Evolutionary conservation across 139 green algal genomes (phyloP), one percentile per base, ranked within the genome.

Genomic region (Chlamydomonas asymmetrica): DNA sequence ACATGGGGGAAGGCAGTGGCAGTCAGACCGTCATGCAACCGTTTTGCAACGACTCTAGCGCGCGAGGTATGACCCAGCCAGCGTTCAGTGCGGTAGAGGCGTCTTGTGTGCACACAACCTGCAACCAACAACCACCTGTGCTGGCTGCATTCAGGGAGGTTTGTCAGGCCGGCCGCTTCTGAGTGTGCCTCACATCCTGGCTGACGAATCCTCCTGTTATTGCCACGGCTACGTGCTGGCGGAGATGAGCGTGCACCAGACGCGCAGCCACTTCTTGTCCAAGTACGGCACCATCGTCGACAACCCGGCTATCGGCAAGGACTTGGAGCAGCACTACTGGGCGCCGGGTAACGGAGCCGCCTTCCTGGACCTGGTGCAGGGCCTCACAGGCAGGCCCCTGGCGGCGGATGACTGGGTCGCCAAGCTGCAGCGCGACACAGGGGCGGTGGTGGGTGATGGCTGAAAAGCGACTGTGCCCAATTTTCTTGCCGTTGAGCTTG

Each of bases 181-280:
- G 49, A 81, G 64, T 32, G 91, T 96, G 43, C 91, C 91, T 0
- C 91, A 96, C 86, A 92, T 93, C 54, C 78, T 93, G 35, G 80
- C 78, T 9, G 92, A 96, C 69, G 90, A 96, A 80, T 71, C 65
- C 25, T 78, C 54, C 22, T 89, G 79, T 71, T 96, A 96, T 77
- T 96, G 92, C 76, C 91, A 95, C 52, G 88, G 81, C 37, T 94
- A 77, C 32, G 66, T 87, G 31, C 74, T 86, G 20, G 88, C 88
- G 25, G 87, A 93, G 82, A 92, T 92, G 89, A 81, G 77, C 9
- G 91, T 95, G 62, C 81, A 90, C 63, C 89, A 95, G 74, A 93
- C 88, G 13, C 83, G 92, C 0, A 84, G 80, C 23, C 69, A 93
- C 82, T 94, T 96, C 80, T 86, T 91, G 38, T 59, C 73, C 27